Evolutionary conservation across 306 rosid genomes (phyloP).

Genomic region (Acacia crassicarpa): DNA sequence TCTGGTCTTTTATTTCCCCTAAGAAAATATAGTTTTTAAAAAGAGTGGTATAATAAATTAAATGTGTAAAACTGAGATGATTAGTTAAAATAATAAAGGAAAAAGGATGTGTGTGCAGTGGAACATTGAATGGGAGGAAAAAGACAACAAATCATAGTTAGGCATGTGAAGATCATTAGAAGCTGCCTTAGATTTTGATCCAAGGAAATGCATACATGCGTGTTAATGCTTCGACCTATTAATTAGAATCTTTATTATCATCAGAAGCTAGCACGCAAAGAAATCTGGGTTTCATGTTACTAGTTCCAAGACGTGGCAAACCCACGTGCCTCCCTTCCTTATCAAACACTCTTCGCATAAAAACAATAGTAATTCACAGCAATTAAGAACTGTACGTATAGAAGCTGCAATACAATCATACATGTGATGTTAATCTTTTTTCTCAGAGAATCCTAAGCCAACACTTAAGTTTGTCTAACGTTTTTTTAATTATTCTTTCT

Average conservation of each 20-base stretch:
- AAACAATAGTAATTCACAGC: background rate
- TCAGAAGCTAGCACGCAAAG: background rate
- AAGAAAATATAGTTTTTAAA: no score
- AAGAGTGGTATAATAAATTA: no score
- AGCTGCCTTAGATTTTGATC: slow-evolving; percentile 26
- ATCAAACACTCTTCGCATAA: slow-evolving; percentile 21
- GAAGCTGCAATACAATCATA: slow-evolving; percentile 24
- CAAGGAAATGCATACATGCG: slow-evolving; percentile 13
- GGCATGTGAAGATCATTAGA: slow-evolving; percentile 44
- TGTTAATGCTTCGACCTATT: background rate
- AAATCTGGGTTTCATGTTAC: slow-evolving; percentile 12
- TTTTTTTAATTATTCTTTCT: slow-evolving; percentile 26
- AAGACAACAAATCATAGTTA: slow-evolving; percentile 28
- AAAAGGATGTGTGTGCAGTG: background rate
- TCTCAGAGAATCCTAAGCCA: slow-evolving; percentile 49
- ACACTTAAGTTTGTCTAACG: slow-evolving; percentile 33
- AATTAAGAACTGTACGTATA: background rate
- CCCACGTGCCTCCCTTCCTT: slow-evolving; percentile 44
- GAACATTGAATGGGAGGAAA: slow-evolving; percentile 24
- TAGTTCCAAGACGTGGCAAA: slow-evolving; percentile 12
- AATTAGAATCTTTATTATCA: background rate
- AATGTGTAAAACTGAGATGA: background rate
- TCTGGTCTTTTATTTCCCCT: no score
- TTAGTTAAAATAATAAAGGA: background rate
- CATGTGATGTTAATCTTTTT: background rate